Conservation (phyloP, 2,329 filamentous ascomycete species). For the Colletotrichum cordylinicola region DNA sequence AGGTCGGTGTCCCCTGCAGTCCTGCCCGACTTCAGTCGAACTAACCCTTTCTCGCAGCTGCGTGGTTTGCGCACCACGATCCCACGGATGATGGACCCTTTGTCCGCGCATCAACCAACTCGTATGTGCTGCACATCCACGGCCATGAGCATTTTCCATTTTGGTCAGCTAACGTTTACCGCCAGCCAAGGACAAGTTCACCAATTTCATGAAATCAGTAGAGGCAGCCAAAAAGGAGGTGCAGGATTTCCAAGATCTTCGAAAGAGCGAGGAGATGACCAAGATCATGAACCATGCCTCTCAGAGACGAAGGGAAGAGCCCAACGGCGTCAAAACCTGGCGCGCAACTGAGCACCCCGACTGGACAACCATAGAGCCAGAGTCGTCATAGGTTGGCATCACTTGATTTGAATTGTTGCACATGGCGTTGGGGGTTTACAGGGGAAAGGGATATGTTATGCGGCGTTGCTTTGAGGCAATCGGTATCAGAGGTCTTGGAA, state of each 20-base stretch:
- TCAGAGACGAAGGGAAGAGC: conserved; percentile 59
- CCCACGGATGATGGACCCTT: conserved; percentile 55
- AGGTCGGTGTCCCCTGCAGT: conserved; percentile 40
- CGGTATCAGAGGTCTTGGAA: not conserved
- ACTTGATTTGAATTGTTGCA: too few relatives aligned
- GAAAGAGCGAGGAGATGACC: conserved; percentile 51
- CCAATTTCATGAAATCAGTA: conserved; percentile 53
- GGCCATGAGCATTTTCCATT: not conserved
- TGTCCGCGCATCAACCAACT: conserved; percentile 54
- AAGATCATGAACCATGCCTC: conserved; percentile 57
- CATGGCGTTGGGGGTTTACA: not conserved
- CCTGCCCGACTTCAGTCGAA: not conserved
- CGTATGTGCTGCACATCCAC: conserved; percentile 45
- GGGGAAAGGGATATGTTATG: not conserved
- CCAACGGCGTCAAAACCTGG: conserved; percentile 65
- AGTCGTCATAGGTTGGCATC: not conserved
- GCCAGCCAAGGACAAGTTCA: conserved; percentile 56
- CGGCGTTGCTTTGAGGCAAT: not conserved
- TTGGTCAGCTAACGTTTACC: conserved; percentile 16
- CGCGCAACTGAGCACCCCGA: conserved; percentile 63
- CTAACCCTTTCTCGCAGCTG: conserved; percentile 38
- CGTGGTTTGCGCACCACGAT: conserved; percentile 54
- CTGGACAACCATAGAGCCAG: conserved; percentile 42
- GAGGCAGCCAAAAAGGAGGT: conserved; percentile 55
- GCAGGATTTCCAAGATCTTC: conserved; percentile 53